phyloP scores from a whole-genome alignment of 352 stramenopile species.

The Phytophthora fragariae region DNA sequence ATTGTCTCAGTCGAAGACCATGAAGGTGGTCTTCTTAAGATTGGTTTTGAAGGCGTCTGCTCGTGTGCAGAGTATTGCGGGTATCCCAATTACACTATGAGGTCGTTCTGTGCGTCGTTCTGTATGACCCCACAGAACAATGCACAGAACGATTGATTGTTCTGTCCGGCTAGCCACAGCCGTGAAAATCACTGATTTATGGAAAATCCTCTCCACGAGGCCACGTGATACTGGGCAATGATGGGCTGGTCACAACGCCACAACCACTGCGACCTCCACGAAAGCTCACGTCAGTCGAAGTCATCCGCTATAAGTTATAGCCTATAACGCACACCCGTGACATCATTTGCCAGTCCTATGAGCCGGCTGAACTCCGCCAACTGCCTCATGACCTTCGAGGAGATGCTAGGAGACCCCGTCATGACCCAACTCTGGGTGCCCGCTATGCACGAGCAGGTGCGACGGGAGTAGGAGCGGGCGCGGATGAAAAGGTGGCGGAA shows the following conservation, averaged over 20 bases:
- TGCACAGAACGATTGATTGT: no score
- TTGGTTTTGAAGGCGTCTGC: no score
- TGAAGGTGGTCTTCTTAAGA: no score
- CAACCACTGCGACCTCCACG: neutral
- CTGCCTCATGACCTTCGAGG: neutral
- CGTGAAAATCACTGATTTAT: no score
- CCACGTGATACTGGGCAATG: neutral
- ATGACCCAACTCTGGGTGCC: neutral
- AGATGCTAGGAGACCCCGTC: neutral
- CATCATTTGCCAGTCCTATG: neutral
- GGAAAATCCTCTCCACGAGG: neutral
- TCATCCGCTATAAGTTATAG: neutral
- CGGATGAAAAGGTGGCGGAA: constrained; percentile 10
- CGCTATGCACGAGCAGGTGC: neutral
- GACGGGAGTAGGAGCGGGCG: constrained; percentile 1
- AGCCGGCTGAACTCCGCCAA: neutral
- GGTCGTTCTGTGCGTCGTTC: no score
- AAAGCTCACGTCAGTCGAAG: neutral
- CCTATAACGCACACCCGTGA: neutral
- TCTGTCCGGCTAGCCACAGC: no score
- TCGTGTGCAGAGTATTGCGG: no score
- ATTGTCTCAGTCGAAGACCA: no score
- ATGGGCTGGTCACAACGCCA: neutral
- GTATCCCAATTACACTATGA: no score
- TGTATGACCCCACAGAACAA: no score